phyloP scores from a whole-genome alignment of 2,329 filamentous ascomycete genomes.

The Pyrenophora graminea region DNA sequence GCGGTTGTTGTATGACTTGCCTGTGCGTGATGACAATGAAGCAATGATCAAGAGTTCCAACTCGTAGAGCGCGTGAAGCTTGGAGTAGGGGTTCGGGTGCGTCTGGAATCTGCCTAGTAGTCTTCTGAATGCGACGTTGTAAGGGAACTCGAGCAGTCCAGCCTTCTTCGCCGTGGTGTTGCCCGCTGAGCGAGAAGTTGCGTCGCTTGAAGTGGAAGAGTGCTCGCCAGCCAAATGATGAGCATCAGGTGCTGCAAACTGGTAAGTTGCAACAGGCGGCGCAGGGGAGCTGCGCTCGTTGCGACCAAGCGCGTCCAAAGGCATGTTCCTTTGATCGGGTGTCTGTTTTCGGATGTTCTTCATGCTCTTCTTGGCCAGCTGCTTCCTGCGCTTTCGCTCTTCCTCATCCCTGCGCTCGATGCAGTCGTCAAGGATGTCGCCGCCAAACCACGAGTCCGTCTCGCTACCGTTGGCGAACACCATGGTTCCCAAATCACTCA shows the following conservation, averaged over 20 bases:
- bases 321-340: slow-evolving; percentile 45
- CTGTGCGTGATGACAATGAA: slow-evolving; percentile 65
- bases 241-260: slow-evolving; percentile 45
- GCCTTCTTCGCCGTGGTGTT: slow-evolving; percentile 50
- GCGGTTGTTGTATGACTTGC: slow-evolving; percentile 49
- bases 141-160: slow-evolving; percentile 69
- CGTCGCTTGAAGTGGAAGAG: slow-evolving; percentile 52
- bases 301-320: slow-evolving; percentile 50
- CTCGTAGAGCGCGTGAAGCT: slow-evolving; percentile 81
- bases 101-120: slow-evolving; percentile 85
- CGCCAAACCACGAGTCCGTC: slow-evolving; percentile 83
- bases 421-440: slow-evolving; percentile 58
- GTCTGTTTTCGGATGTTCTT: slow-evolving; percentile 58
- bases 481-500: slow-evolving; percentile 86
- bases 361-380: slow-evolving; percentile 58
- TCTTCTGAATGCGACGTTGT: slow-evolving; percentile 76
- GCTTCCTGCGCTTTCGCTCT: slow-evolving; percentile 46
- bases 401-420: slow-evolving; percentile 49
- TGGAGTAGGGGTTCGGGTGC: slow-evolving; percentile 83
- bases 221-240: slow-evolving; percentile 52
- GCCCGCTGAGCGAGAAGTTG: slow-evolving; percentile 48
- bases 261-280: slow-evolving; percentile 49
- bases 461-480: slow-evolving; percentile 90
- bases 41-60: slow-evolving; percentile 80
- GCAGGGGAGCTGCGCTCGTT: slow-evolving; percentile 48